Percentiles rank a stretch among this genome's conserved stretches.
Conservation (phyloP, 2,329 filamentous ascomycete genomes). For the Dactylellina parvicollis region DNA sequence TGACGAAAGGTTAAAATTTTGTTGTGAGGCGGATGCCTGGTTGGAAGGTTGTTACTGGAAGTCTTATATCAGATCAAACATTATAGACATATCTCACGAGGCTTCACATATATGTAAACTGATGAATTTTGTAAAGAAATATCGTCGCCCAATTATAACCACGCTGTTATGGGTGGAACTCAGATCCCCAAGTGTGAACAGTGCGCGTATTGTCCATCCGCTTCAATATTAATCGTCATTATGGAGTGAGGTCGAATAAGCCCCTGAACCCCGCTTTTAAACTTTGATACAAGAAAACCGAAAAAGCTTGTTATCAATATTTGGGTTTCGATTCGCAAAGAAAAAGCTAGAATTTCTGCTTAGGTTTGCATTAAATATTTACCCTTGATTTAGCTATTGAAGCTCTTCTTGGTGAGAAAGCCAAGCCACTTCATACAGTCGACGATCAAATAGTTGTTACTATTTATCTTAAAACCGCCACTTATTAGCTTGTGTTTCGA, state of each 20-base stretch:
- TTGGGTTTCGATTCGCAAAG: too few relatives aligned
- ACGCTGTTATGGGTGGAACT: slow-evolving; percentile 26
- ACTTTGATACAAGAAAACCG: too few relatives aligned
- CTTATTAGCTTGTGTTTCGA: slow-evolving; percentile 38
- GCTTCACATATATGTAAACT: slow-evolving; percentile 11
- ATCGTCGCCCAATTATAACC: slow-evolving; percentile 33
- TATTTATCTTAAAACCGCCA: slow-evolving; percentile 24
- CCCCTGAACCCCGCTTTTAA: slow-evolving; percentile 4
- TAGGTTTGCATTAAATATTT: too few relatives aligned
- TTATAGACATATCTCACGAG: slow-evolving; percentile 1
- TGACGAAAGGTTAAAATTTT: slow-evolving; percentile 30
- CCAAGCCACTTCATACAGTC: slow-evolving; percentile 18
- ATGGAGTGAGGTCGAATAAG: not conserved
- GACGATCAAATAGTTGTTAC: not conserved
- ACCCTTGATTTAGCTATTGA: too few relatives aligned
- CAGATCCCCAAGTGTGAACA: slow-evolving; percentile 9
- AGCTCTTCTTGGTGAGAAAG: not conserved
- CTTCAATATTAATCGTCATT: not conserved
- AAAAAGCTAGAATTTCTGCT: not conserved
- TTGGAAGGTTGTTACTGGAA: slow-evolving; percentile 5
- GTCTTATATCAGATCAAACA: slow-evolving; percentile 1
- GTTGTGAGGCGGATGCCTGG: slow-evolving; percentile 26
- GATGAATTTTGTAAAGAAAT: slow-evolving; percentile 2
- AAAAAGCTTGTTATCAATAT: too few relatives aligned
- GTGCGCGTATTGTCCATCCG: not conserved